Conservation (phyloP, 2,329 filamentous ascomycete genomes). For the Acarospora socialis region DNA sequence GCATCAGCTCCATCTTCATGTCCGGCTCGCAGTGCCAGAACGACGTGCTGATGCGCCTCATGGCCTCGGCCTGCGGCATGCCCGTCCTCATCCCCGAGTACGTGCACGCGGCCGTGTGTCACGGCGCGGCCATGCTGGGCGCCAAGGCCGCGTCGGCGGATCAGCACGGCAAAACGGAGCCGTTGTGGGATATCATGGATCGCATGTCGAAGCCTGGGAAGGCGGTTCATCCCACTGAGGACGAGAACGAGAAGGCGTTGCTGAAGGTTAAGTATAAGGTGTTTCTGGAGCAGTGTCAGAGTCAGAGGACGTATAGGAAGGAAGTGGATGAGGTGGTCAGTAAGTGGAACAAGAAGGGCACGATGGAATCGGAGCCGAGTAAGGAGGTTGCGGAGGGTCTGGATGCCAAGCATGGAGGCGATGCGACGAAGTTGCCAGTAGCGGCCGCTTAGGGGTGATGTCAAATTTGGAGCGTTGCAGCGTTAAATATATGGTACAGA, state of each 20-base stretch:
- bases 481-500: no score
- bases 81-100: constrained; percentile 88
- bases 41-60: constrained; percentile 74
- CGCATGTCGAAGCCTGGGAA: constrained; percentile 89
- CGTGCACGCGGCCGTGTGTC: constrained; percentile 87
- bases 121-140: constrained; percentile 96
- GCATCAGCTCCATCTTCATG: constrained; percentile 93
- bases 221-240: constrained; percentile 59
- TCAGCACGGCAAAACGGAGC: constrained; percentile 62
- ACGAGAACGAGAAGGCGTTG: constrained; percentile 61
- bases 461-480: no score
- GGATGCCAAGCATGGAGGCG: no score
- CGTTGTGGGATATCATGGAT: constrained; percentile 94
- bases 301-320: constrained; percentile 68
- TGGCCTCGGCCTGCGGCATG: constrained; percentile 82
- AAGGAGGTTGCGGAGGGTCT: background rate
- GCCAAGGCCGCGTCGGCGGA: constrained; percentile 88
- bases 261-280: constrained; percentile 83
- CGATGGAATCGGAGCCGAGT: background rate
- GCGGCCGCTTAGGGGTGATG: no score
- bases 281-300: constrained; percentile 83
- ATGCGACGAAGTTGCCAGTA: no score
- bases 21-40: constrained; percentile 97
- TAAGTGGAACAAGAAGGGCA: constrained; percentile 24
- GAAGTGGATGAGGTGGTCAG: constrained; percentile 53